A percentile compares a stretch with the other conserved stretches of the same genome.
phyloP scores from a whole-genome alignment of 345 rosid genomes.

The Populus pruinosa region DNA sequence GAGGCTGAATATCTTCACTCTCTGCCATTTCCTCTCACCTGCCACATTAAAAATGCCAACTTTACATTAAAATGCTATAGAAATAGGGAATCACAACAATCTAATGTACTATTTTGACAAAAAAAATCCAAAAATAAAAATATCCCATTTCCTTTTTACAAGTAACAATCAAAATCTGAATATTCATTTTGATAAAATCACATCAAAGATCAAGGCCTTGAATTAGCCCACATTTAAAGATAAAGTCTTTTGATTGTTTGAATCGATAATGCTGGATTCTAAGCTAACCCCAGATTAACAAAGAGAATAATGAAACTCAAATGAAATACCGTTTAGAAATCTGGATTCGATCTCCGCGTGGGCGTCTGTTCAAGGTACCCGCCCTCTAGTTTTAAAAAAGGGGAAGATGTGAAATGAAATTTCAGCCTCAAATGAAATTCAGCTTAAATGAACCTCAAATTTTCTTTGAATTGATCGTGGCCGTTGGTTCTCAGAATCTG shows the following conservation, averaged over 20 bases:
- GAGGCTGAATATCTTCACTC: conserved; percentile 49
- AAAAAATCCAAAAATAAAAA: not conserved
- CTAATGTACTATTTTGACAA: not conserved
- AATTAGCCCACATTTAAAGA: not conserved
- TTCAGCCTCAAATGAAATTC: conserved; percentile 31
- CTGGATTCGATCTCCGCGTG: not conserved
- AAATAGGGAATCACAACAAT: not conserved
- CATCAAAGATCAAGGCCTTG: not conserved
- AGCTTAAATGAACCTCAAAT: conserved; percentile 36
- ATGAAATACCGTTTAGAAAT: not conserved
- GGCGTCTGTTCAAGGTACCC: conserved; percentile 28
- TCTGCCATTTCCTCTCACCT: conserved; percentile 55
- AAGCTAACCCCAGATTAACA: not conserved
- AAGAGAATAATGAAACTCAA: not conserved
- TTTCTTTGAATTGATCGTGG: conserved; percentile 20
- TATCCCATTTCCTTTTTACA: not conserved
- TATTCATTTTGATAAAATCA: not conserved
- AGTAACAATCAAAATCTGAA: not conserved
- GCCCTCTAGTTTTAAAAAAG: conserved; percentile 40
- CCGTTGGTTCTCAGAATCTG: conserved; percentile 26
- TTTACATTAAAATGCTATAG: not conserved
- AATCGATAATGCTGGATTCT: not conserved
- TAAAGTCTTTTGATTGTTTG: not conserved
- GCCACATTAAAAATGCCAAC: conserved; percentile 13
- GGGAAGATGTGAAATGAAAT: conserved; percentile 18